Conservation (phyloP, 495 filamentous ascomycete species). For the Trichoderma orchidacearum region DNA sequence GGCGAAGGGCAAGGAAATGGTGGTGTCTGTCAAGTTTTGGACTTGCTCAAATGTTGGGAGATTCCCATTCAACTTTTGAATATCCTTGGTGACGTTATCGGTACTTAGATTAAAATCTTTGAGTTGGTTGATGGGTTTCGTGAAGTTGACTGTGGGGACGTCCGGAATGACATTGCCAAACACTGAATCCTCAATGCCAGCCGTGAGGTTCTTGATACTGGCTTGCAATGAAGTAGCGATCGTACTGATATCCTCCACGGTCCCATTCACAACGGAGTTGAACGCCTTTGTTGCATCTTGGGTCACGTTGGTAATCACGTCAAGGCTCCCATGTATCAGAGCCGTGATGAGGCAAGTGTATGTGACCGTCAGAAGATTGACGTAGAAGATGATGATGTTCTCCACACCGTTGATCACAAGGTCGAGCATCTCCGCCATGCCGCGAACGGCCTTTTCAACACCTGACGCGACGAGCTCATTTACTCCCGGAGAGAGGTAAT, state of each 20-base stretch:
- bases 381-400: constrained; percentile 75
- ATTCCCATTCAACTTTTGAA: constrained; percentile 55
- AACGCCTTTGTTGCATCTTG: constrained; percentile 58
- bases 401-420: constrained; percentile 74
- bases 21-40: constrained; percentile 57
- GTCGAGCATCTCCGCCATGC: constrained; percentile 58
- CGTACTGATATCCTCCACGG: constrained; percentile 47
- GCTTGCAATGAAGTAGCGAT: constrained; percentile 42
- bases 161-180: constrained; percentile 28
- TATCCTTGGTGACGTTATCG: constrained; percentile 42
- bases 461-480: constrained; percentile 70
- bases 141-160: constrained; percentile 42
- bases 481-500: constrained; percentile 78
- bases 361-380: constrained; percentile 78
- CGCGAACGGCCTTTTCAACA: constrained; percentile 65
- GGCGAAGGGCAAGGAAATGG: constrained; percentile 68
- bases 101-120: constrained; percentile 54
- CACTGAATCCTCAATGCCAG: constrained; percentile 34
- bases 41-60: constrained; percentile 77
- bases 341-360: constrained; percentile 79
- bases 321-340: constrained; percentile 62
- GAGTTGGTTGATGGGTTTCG: constrained; percentile 44
- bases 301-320: constrained; percentile 51
- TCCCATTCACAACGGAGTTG: constrained; percentile 53
- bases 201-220: constrained; percentile 44